Evolutionary conservation across 2,329 filamentous ascomycete species (phyloP), one percentile per base, ranked within the genome.

Genomic region (Botrytis sinoallii): DNA sequence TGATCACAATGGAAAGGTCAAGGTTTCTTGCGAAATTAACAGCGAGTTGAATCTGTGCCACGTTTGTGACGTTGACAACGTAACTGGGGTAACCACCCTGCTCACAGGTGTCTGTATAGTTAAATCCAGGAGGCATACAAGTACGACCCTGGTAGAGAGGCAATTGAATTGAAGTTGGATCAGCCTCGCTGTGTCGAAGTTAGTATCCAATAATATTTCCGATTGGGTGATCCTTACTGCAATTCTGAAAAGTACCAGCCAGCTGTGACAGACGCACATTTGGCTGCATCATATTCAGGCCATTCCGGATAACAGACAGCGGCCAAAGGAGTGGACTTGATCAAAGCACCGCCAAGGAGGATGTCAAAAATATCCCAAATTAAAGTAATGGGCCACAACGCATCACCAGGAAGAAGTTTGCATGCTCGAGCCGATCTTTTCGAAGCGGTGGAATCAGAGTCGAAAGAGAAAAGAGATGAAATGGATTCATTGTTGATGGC

Each of bases 361-460:
- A 81, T 76, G 79, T 88, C 86, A 71, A 89, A 82, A 18, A 78
- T 76, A 9, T 78, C 75, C 88, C 87, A 89, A 14, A 79, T 80
- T 0, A 80, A 75, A 29, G 82, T 74, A 0, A 83, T 83, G 0
- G 88, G 88, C 88, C 87, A 89, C 64, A 79, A 18, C 1, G 29
- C 9, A 52, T 80, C 78, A 5, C 77, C 78, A 9, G 78, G 78
- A 22, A 76, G 76, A 16, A 72, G 48, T 68, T 79, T 80, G 67
- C 78, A 80, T 16, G 64, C 35, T 29, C n/a, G 40, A 35, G 72
- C 32, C 6, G 22, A 32, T 61, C 71, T 48, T 7, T 59, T 68
- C 22, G 71, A 44, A 55, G 38, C 10, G 8, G 38, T 48, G 18
- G 63, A 9, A 52, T 59, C n/a, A 14, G 48, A 44, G 20, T 74